Evolutionary conservation across 140 eudicot species (phyloP).

Genomic region (Flaveria floridana): DNA sequence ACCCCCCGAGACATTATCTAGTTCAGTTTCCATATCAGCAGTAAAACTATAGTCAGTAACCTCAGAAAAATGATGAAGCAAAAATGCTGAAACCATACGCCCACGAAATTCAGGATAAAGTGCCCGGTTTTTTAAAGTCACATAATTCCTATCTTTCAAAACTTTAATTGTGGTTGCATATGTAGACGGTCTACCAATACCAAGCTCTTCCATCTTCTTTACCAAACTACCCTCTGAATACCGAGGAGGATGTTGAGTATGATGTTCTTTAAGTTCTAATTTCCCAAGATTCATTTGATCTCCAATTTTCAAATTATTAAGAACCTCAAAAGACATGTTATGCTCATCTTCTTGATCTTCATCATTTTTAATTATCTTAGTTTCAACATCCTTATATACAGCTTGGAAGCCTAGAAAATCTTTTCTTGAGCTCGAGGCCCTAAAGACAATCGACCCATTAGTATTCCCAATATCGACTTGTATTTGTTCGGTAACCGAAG

Average conservation of each 20-base stretch:
- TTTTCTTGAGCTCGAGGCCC: conserved; percentile 59
- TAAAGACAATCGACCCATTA: conserved; percentile 52
- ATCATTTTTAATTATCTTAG: conserved; percentile 36
- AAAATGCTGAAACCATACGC: conserved; percentile 92
- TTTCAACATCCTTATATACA: conserved; percentile 65
- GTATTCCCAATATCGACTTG: conserved; percentile 72
- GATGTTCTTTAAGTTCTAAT: conserved; percentile 71
- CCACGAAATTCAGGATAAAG: conserved; percentile 90
- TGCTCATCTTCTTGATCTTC: conserved; percentile 48
- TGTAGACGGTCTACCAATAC: conserved; percentile 98
- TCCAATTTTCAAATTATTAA: conserved; percentile 44
- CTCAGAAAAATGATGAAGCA: conserved; percentile 76
- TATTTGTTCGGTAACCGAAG: conserved; percentile 58
- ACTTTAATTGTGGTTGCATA: conserved; percentile 84
- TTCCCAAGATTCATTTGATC: conserved; percentile 44
- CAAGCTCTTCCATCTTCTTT: conserved; percentile 92
- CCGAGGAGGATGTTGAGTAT: conserved; percentile 83
- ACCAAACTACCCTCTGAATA: conserved; percentile 85
- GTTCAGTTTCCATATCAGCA: conserved; percentile 95
- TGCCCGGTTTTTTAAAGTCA: conserved; percentile 54
- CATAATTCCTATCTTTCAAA: conserved; percentile 77
- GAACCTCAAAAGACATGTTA: conserved; percentile 39
- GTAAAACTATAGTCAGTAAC: conserved; percentile 89
- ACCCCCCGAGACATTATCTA: conserved; percentile 95
- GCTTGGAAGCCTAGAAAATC: conserved; percentile 72